These are phyloP conservation scores for Coemansia sp. DNA, from an alignment of 192 early-diverging fungal genomes.

Conservation along the genomic window DNA sequence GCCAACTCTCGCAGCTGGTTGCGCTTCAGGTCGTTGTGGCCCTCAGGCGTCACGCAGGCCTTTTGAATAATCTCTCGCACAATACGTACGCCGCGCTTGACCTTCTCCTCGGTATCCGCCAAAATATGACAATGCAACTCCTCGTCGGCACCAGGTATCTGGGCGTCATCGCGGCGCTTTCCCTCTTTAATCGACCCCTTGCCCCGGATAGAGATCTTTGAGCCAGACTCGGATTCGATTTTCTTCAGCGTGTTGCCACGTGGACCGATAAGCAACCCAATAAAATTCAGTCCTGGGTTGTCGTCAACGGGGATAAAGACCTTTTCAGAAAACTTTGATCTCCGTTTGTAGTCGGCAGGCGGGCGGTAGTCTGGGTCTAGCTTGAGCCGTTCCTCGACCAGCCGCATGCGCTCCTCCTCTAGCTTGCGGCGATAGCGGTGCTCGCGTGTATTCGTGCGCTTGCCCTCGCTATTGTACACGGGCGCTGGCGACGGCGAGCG, in stretches of 20 bases:
- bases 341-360: constrained; percentile 87
- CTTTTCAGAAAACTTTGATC: constrained; percentile 87
- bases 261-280: constrained; percentile 94
- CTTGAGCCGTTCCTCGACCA: constrained; percentile 80
- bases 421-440: constrained; percentile 86
- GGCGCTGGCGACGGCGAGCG: constrained; percentile 98
- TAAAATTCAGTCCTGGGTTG: constrained; percentile 97
- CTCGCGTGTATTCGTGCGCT: constrained; percentile 96
- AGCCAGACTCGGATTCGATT: constrained; percentile 92
- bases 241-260: constrained; percentile 97
- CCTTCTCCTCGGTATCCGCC: constrained; percentile 88
- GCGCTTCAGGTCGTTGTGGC: constrained; percentile 93
- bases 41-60: constrained; percentile 90
- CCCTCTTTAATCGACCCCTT: constrained; percentile 97
- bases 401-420: constrained; percentile 89
- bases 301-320: constrained; percentile 95
- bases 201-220: constrained; percentile 97
- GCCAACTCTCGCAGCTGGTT: constrained; percentile 95
- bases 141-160: constrained; percentile 69
- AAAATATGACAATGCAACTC: constrained; percentile 91
- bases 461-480: constrained; percentile 88
- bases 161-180: constrained; percentile 68
- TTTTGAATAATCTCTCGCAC: constrained; percentile 95
- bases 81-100: constrained; percentile 80
- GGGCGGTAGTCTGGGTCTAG: constrained; percentile 84